phyloP scores from a whole-genome alignment of 2,329 filamentous ascomycete species.

The Ceratocystis lukuohia region DNA sequence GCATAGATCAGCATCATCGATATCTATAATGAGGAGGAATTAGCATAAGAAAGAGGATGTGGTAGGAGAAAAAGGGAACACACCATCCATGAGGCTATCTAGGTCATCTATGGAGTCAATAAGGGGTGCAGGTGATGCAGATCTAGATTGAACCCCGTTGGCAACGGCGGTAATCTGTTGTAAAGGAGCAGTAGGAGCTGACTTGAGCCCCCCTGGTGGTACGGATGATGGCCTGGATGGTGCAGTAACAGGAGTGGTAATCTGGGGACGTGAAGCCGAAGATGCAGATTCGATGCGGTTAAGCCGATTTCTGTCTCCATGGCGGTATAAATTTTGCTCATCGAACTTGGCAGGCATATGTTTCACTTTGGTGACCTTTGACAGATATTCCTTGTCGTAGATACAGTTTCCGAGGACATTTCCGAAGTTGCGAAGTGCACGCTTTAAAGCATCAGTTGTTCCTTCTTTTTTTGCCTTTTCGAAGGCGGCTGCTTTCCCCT shows the following conservation, averaged over 20 bases:
- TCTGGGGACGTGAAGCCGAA: not conserved
- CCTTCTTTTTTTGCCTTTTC: constrained; percentile 99
- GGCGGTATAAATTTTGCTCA: constrained; percentile 65
- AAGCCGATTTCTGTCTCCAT: constrained; percentile 41
- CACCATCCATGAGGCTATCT: constrained; percentile 24
- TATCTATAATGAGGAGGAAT: constrained; percentile 35
- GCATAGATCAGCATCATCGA: constrained; percentile 65
- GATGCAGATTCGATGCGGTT: constrained; percentile 2
- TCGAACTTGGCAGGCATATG: constrained; percentile 58
- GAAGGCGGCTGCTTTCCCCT: constrained; percentile 87
- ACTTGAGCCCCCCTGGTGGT: not conserved
- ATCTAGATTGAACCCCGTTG: not conserved
- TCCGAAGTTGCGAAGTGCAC: constrained; percentile 79
- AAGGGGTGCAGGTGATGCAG: constrained; percentile 15
- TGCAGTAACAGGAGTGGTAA: not conserved
- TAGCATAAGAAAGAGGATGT: not conserved
- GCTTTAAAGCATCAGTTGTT: constrained; percentile 85
- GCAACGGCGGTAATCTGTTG: constrained; percentile 28
- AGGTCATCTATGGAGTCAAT: constrained; percentile 19
- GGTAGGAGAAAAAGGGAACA: not conserved
- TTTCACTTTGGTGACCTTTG: constrained; percentile 84
- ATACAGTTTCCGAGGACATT: constrained; percentile 97
- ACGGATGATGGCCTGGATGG: not conserved
- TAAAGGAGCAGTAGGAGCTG: constrained; percentile 12
- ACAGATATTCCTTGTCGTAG: constrained; percentile 89